Evolutionary conservation across 768 basidiomycete species (phyloP), one percentile per base, ranked within the genome.

Genomic region (Brasilioporus rufonigricans): DNA sequence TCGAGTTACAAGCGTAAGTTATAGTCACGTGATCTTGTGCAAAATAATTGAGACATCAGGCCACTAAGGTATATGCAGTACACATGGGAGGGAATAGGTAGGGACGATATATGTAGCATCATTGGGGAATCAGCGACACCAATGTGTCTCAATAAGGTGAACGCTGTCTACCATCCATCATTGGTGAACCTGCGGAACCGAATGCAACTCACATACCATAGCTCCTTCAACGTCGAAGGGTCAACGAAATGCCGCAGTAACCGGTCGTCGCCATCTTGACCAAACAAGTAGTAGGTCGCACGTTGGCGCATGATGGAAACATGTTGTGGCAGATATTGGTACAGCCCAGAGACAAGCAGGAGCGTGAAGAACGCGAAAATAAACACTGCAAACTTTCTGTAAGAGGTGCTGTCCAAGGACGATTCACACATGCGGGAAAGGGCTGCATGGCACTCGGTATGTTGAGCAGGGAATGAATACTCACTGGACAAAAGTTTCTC

Each of bases 221-320:
- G 48, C 26, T 72, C 71, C 55, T 64, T 68, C 53, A 72, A 18
- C 18, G 67, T 55, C 16, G 67, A 57, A 14, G 58, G 26, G 32
- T 71, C 69, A 2, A 72, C 66, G 56, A 65, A 62, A 52, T 69
- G 63, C 21, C 62, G 60, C 11, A 74, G 56, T 33, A 65, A 44
- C 54, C 66, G 53, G 63, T 79, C 65, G 53, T 76, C 62, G 32
- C 62, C 68, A 57, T 82, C 81, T 52, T 77, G 76, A 19, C 85
- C 87, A 64, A 79, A 80, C 13, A 88, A 59, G 70, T 89, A 89
- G 72, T 87, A 89, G 48, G 75, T 69, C 40, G 80, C 78, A 29
- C 87, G 77, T 8, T 73, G 70, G 44, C 74, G 74, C 69, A 89
- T 78, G 65, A 81, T 74, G 44, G 71, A 65, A 32, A 87, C 56